These are phyloP conservation scores for Capronia coronata DNA, from an alignment of 2,329 filamentous ascomycete species.

Conservation along the genomic window DNA sequence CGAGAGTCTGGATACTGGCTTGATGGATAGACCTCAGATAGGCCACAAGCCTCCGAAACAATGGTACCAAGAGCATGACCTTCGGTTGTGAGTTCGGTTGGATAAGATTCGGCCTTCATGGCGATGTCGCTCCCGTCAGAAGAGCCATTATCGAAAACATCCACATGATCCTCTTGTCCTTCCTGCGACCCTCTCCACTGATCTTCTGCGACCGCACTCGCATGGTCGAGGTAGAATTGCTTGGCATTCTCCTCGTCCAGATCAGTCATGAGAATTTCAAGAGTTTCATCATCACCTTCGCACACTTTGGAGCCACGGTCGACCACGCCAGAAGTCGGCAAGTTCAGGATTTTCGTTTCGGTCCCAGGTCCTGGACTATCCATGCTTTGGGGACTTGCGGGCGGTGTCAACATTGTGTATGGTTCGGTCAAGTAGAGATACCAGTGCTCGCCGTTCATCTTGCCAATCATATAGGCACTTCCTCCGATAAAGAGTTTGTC, in stretches of 20 bases:
- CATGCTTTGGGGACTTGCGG: conserved; percentile 59
- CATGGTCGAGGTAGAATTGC: conserved; percentile 68
- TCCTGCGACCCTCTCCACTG: conserved; percentile 67
- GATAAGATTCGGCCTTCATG: conserved; percentile 53
- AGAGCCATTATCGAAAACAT: conserved; percentile 73
- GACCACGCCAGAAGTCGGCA: conserved; percentile 39
- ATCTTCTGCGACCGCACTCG: conserved; percentile 82
- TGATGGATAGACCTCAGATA: conserved; percentile 81
- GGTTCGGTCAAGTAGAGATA: conserved; percentile 95
- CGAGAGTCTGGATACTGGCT: conserved; percentile 84
- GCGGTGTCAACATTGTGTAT: conserved; percentile 70
- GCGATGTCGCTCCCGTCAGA: conserved; percentile 55
- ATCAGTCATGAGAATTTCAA: conserved; percentile 64
- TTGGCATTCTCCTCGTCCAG: conserved; percentile 59
- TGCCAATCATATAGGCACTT: conserved; percentile 98
- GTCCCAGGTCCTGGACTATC: conserved; percentile 40
- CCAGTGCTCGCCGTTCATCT: conserved; percentile 99
- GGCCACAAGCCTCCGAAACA: conserved; percentile 81
- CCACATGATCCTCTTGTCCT: conserved; percentile 51
- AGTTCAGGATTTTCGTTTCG: conserved; percentile 53
- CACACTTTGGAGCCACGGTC: conserved; percentile 26
- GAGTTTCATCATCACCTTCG: conserved; percentile 42
- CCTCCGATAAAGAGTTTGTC: conserved; percentile 87
- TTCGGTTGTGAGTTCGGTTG: conserved; percentile 77
- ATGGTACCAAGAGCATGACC: conserved; percentile 89